Conservation (phyloP, 495 filamentous ascomycete species). For the Neurospora discreta region DNA sequence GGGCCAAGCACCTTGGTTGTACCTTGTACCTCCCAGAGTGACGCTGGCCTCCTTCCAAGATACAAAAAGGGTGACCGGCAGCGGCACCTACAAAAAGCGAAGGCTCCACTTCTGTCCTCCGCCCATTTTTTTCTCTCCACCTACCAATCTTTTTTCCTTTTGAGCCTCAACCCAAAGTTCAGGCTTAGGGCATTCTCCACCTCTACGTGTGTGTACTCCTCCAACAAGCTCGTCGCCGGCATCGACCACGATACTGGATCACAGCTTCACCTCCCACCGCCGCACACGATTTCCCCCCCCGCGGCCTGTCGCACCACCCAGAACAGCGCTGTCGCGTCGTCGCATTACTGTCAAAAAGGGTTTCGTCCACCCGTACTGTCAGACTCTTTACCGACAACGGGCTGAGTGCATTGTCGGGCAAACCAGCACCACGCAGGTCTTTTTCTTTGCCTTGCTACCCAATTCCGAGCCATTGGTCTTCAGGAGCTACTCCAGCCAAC, state of each 20-base stretch:
- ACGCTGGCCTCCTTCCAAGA: constrained; percentile 2
- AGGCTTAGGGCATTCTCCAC: constrained; percentile 23
- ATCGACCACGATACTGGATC: constrained; percentile 5
- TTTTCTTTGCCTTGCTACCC: constrained; percentile 9
- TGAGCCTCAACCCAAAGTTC: constrained; percentile 23
- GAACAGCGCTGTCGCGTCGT: background rate
- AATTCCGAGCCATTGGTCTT: constrained; percentile 5
- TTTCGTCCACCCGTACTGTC: background rate
- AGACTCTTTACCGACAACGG: background rate
- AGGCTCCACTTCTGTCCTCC: constrained; percentile 10
- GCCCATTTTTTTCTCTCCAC: constrained; percentile 28
- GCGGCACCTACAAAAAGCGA: background rate
- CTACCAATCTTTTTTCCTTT: constrained; percentile 19
- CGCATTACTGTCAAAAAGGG: background rate
- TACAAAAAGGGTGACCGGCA: constrained; percentile 1
- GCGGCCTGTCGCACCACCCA: background rate
- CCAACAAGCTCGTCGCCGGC: constrained; percentile 1
- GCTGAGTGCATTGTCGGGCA: constrained; percentile 7
- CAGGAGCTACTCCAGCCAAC: constrained; percentile 3
- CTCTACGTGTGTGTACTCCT: constrained; percentile 7
- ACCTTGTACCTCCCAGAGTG: background rate
- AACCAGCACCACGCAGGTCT: constrained; percentile 5
- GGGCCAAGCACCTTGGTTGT: background rate
- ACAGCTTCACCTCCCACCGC: constrained; percentile 12
- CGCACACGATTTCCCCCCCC: background rate